These are phyloP conservation scores for Penicillium taxi DNA, from an alignment of 495 filamentous ascomycete genomes.

Conservation along the genomic window DNA sequence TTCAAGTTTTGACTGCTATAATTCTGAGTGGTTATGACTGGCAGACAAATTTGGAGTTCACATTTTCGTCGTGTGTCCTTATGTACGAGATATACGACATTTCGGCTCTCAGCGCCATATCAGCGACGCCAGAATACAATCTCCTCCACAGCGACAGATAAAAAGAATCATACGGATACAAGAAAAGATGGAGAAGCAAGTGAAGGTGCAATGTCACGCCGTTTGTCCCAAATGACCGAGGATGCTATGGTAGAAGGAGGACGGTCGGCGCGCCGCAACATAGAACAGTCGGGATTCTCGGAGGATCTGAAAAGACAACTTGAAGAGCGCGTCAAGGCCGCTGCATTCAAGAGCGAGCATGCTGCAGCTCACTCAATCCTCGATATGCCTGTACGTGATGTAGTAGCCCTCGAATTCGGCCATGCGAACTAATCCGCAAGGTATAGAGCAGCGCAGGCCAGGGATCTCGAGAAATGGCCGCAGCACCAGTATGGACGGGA, in stretches of 20 bases:
- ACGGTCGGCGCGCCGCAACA: slow-evolving; percentile 60
- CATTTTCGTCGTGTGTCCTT: slow-evolving; percentile 11
- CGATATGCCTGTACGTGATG: slow-evolving; percentile 46
- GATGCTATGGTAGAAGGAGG: slow-evolving; percentile 66
- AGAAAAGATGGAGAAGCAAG: slow-evolving; percentile 12
- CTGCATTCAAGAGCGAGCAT: slow-evolving; percentile 63
- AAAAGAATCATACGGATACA: slow-evolving; percentile 13
- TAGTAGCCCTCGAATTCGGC: not conserved
- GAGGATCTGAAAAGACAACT: slow-evolving; percentile 72
- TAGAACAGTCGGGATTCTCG: slow-evolving; percentile 79
- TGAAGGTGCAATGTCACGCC: slow-evolving; percentile 56
- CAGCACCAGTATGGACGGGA: slow-evolving; percentile 69
- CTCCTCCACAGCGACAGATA: slow-evolving; percentile 5
- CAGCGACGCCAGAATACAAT: slow-evolving; percentile 17
- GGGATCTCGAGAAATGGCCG: slow-evolving; percentile 65
- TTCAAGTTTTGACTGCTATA: too few relatives aligned
- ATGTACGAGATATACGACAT: slow-evolving; percentile 6
- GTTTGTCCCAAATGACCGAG: slow-evolving; percentile 73
- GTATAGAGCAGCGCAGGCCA: slow-evolving; percentile 53
- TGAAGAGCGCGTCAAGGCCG: slow-evolving; percentile 62
- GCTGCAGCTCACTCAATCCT: slow-evolving; percentile 60
- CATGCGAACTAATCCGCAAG: slow-evolving; percentile 3
- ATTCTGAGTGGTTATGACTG: slow-evolving; percentile 17
- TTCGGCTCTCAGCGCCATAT: slow-evolving; percentile 19
- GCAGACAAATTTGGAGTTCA: slow-evolving; percentile 11